Evolutionary conservation across 2,329 filamentous ascomycete species (phyloP), one percentile per base, ranked within the genome.

Genomic region (Capronia americana): DNA sequence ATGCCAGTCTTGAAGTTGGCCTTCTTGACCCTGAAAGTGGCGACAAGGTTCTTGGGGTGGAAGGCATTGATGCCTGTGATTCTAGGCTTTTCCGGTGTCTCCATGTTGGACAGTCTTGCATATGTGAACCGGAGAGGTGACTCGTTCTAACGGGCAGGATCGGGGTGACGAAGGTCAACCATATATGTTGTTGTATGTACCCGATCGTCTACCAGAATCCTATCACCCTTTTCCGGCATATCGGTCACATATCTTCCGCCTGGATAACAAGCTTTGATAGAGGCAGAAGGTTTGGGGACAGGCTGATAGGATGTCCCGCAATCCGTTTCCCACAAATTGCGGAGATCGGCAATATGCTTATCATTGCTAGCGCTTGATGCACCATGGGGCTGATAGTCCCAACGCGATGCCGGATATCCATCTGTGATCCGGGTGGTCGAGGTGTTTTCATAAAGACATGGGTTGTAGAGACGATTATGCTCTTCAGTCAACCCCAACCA

Each of bases 51-150:
- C 59, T 62, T 62, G 59, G 59, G 50, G 11, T 38, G 59, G 51
- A 62, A 62, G 50, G 59, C 59, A 28, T 62, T 62, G 59, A 62
- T 62, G 11, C 59, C 48, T 2, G 59, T 62, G 59, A 62, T 62
- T 55, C 20, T 54, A 32, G 51, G 59, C 34, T 55, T 55, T n/a
- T 56, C 32, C 17, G 44, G 44, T 7, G 44, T 23, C 44, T 32
- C 44, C 44, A 48, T 48, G 5, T 48, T 48, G 44, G 44, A 48
- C 44, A 23, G 20, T 48, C 44, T 11, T 48, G 20, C 20, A 20
- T 48, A n/a, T 48, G 44, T 20, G 14, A 11, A 32, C 30, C 30
- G 10, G 30, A 32, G 30, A 32, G 44, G n/a, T n/a, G 44, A n/a
- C 6, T 48, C 44, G 44, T 32, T 32, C 44, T 48, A 48, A 20